Evolutionary conservation across 2,329 filamentous ascomycete species (phyloP), one percentile per base, ranked within the genome.

Genomic region (Apiospora rasikravindrae): DNA sequence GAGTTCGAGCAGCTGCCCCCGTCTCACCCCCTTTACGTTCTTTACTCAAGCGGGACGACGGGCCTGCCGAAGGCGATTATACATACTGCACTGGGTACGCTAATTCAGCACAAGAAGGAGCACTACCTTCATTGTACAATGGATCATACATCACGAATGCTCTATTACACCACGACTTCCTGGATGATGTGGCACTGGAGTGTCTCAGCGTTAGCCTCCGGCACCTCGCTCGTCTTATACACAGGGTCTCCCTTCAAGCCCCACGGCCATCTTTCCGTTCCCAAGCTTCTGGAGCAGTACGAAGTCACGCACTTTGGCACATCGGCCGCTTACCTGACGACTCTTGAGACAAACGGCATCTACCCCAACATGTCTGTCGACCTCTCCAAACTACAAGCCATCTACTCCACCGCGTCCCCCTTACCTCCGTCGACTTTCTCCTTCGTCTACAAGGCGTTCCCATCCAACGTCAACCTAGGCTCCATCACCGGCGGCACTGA

Each of bases 141-240:
- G 74, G 87, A 88, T 11, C 88, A 92, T 0, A 85, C 86, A 2
- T 94, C 95, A 57, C 89, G 92, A 26, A 87, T 98, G 79, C 93
- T 98, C 82, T 98, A 98, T 84, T 98, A 95, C 84, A 98, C 95
- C 0, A 98, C 95, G 4, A 95, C 93, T 14, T 97, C 94, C 0
- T 98, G 95, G 96, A 98, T 99, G 95, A 98, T 98, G 96, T 98
- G 95, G 95, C 96, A 98, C 81, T 98, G 96, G 95, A 91, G 95
- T 53, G 89, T 98, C 26, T 96, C 94, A 0, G 94, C 92, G 7
- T 90, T 98, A 4, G 93, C 95, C 13, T 91, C 90, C 42, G 96
- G 96, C 70, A 89, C 93, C 14, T 96, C 94, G 0, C 86, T 98
- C 16, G 88, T 98, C 26, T 87, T 98, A 4, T 99, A 98, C 82